Base-by-base conservation (phyloP, 1,284 basidiomycete species). In the Apiotrichum sp. region DNA sequence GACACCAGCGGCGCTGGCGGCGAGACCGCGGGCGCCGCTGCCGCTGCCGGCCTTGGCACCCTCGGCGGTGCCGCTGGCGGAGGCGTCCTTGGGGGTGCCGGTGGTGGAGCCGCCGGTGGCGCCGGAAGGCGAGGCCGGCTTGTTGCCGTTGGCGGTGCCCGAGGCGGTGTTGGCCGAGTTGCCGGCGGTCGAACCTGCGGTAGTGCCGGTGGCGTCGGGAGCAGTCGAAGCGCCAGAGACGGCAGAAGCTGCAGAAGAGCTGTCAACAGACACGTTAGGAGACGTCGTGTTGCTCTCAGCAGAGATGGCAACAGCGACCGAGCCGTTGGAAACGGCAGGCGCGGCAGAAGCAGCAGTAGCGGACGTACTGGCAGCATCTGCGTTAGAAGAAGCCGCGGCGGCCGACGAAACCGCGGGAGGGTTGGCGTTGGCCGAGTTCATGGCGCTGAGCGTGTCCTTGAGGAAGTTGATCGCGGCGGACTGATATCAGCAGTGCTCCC, bases 381-480 rank as follows among this genome's bases (percentile, higher is more conserved):
- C 38, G 46, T 36, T 34, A 36, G 45, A 43, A 29, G 42, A 35
- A 22, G 49, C 38, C 6, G 55, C 22, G 33, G 49, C 16, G 36
- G 16, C 31, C 6, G 50, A 13, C 8, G 14, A 16, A 34, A 36
- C 7, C 22, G 47, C 43, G 32, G 49, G 33, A 8, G 44, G 33
- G 44, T 35, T 39, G 36, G 55, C 34, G 22, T 48, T 48, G n/a
- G 2, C 22, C 32, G 52, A 11, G 52, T 41, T 29, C 49, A 52
- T 48, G 14, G 43, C 53, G 1, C 49, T 10, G 22, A 58, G 33
- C 2, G 57, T 51, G 47, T 35, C 36, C 3, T 38, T 32, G 10
- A 58, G 52, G 53, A 49, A 58, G 53, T 47, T 31, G 57, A 52
- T 55, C 10, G 57, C 57, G 10, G 50, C 49, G 40, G n/a, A 11